These are phyloP conservation scores for Eurotiales sp. DNA, from an alignment of 2,329 filamentous ascomycete genomes.

Conservation along the genomic window DNA sequence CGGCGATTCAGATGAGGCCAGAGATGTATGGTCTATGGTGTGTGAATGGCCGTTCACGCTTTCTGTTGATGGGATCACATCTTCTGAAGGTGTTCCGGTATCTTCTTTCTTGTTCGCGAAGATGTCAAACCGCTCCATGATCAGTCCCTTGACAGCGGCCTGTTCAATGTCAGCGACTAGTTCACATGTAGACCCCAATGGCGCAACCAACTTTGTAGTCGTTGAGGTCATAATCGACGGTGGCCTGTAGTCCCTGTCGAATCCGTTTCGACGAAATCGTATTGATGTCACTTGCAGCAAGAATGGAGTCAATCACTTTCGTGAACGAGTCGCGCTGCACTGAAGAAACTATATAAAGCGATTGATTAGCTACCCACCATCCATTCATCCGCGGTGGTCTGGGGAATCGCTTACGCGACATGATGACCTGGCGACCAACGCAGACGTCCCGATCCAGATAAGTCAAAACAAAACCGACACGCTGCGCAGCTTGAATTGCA, in stretches of 20 bases:
- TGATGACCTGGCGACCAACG: conserved; percentile 20
- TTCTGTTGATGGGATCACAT: conserved; percentile 19
- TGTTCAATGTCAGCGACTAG: conserved; percentile 29
- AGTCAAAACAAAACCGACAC: background rate
- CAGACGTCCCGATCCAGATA: background rate
- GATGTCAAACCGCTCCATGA: conserved; percentile 70
- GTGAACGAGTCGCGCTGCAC: conserved; percentile 51
- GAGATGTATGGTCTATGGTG: conserved; percentile 26
- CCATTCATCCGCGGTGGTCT: background rate
- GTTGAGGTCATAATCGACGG: conserved; percentile 58
- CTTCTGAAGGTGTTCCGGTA: conserved; percentile 27
- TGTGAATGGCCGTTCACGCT: conserved; percentile 31
- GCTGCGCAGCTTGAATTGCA: background rate
- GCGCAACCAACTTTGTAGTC: conserved; percentile 53
- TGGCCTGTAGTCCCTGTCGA: conserved; percentile 55
- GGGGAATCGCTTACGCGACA: conserved; percentile 33
- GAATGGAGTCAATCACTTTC: conserved; percentile 60
- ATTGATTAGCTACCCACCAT: conserved; percentile 10
- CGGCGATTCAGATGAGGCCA: conserved; percentile 32
- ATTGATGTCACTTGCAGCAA: conserved; percentile 58
- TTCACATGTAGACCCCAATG: conserved; percentile 8
- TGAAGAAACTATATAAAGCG: conserved; percentile 40
- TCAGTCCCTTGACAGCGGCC: conserved; percentile 67
- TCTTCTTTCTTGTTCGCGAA: conserved; percentile 48
- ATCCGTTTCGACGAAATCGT: conserved; percentile 64